Conservation (phyloP, 441 rosid species). For the Cnidoscolus chayamansa region DNA sequence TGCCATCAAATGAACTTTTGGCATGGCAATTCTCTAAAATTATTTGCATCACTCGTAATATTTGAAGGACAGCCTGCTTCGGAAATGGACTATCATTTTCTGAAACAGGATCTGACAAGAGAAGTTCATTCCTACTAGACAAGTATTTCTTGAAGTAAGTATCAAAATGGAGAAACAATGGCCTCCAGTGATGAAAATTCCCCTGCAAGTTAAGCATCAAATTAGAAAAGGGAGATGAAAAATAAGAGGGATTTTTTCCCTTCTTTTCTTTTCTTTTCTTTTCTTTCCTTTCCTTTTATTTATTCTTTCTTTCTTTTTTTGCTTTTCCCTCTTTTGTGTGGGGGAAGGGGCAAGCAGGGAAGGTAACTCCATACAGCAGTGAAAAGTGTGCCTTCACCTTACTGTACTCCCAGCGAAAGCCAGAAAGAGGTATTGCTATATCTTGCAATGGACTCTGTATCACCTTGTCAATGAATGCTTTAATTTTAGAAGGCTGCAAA, state of each 20-base stretch:
- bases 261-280: slow-evolving; percentile 37
- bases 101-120: slow-evolving; percentile 64
- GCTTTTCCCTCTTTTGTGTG: slow-evolving; percentile 47
- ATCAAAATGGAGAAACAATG: slow-evolving; percentile 89
- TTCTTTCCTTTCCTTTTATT: slow-evolving; percentile 35
- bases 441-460: slow-evolving; percentile 95
- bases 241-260: slow-evolving; percentile 25
- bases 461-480: slow-evolving; percentile 89
- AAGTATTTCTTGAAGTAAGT: slow-evolving; percentile 81
- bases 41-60: slow-evolving; percentile 87
- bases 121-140: slow-evolving; percentile 77
- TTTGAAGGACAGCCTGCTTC: slow-evolving; percentile 76
- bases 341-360: slow-evolving; percentile 26
- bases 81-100: slow-evolving; percentile 80
- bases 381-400: slow-evolving; percentile 48
- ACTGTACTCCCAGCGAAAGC: slow-evolving; percentile 89
- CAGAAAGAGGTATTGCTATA: slow-evolving; percentile 95
- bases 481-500: slow-evolving; percentile 84
- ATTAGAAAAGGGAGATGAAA: slow-evolving; percentile 26
- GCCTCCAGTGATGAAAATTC: slow-evolving; percentile 99
- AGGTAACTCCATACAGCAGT: neutral
- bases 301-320: slow-evolving; percentile 25
- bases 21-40: slow-evolving; percentile 90
- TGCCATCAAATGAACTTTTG: slow-evolving; percentile 88
- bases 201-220: slow-evolving; percentile 55